phyloP scores from a whole-genome alignment of 2,329 filamentous ascomycete genomes.

The Epichloe elymi region DNA sequence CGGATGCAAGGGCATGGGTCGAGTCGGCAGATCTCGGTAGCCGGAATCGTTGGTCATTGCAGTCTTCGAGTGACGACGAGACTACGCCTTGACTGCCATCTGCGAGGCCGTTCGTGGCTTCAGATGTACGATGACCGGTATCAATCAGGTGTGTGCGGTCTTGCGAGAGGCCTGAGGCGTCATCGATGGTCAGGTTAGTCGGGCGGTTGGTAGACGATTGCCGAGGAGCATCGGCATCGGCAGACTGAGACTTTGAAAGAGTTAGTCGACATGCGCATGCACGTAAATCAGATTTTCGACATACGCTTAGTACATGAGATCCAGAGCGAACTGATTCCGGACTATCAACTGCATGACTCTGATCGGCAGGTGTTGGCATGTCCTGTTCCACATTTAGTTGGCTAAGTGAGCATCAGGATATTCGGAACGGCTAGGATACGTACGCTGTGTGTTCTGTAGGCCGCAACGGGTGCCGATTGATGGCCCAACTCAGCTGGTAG shows the following conservation, averaged over 20 bases:
- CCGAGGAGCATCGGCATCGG: not conserved
- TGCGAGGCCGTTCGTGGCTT: not conserved
- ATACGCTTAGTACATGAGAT: not conserved
- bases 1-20: not conserved
- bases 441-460: not conserved
- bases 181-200: not conserved
- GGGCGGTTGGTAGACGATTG: not conserved
- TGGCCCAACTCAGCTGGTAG: not conserved
- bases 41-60: not conserved
- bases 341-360: not conserved
- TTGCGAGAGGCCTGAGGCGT: not conserved
- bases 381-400: slow-evolving; percentile 2
- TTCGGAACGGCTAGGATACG: not conserved
- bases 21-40: too few relatives aligned
- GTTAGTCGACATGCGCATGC: not conserved
- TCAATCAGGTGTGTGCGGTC: not conserved
- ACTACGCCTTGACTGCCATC: not conserved
- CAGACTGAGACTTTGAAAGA: not conserved
- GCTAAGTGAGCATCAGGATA: not conserved
- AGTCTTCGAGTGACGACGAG: not conserved
- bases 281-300: not conserved
- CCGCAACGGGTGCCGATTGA: not conserved
- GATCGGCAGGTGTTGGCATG: not conserved
- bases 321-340: not conserved
- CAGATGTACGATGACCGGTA: not conserved